These are phyloP conservation scores for Cryptosporidium baileyi DNA, from an alignment of 169 alveolate species.

Conservation along the genomic window DNA sequence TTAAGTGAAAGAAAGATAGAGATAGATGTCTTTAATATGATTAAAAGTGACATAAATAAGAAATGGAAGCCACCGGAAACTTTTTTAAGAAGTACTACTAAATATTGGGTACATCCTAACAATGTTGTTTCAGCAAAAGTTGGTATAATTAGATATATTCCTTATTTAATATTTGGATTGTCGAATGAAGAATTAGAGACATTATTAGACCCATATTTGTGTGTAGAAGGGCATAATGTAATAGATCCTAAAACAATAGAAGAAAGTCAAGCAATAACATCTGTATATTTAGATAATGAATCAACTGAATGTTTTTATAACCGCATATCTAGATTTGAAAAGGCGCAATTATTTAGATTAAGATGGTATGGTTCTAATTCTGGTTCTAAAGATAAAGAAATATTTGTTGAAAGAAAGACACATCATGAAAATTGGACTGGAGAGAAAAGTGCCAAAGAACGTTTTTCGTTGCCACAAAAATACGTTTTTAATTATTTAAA, in stretches of 20 bases:
- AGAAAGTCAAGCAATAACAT: conserved; percentile 79
- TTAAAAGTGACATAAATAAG: background rate
- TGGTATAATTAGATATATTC: conserved; percentile 78
- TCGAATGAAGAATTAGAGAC: conserved; percentile 75
- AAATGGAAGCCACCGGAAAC: conserved; percentile 83
- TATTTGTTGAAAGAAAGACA: conserved; percentile 78
- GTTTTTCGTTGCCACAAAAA: conserved; percentile 76
- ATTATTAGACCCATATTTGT: conserved; percentile 65
- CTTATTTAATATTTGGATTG: conserved; percentile 79
- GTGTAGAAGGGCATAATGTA: conserved; percentile 11
- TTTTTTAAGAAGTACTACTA: conserved; percentile 78
- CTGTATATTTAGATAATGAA: conserved; percentile 78
- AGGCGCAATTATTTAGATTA: conserved; percentile 79
- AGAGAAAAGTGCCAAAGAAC: conserved; percentile 78
- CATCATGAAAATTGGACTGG: conserved; percentile 86
- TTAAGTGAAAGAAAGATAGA: background rate
- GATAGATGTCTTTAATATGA: background rate
- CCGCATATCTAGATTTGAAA: conserved; percentile 78
- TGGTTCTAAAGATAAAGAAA: conserved; percentile 74
- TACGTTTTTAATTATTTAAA: conserved; percentile 74
- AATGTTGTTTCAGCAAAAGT: conserved; percentile 79
- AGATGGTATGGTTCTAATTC: conserved; percentile 81
- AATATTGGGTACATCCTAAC: conserved; percentile 79
- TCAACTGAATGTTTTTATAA: conserved; percentile 75
- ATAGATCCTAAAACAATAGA: conserved; percentile 49